Evolutionary conservation across 331 rosid species (phyloP), one percentile per base, ranked within the genome.

Genomic region (Cydonia oblonga): DNA sequence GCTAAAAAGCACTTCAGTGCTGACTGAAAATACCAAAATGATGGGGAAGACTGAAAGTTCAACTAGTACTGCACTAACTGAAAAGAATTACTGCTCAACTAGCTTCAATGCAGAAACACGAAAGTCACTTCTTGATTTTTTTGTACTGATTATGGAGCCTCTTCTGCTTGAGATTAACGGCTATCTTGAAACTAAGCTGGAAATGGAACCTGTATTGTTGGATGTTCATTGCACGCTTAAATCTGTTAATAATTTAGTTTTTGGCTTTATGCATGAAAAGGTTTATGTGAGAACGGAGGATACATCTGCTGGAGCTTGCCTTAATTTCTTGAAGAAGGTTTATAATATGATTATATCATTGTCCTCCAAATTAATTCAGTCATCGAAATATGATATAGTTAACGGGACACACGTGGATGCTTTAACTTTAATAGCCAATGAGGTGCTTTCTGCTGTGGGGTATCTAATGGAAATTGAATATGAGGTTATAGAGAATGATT

Each of bases 281-380:
- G 87, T 93, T 68, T 93, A 91, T 78, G 69, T 82, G 77, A 90
- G 90, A 88, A 91, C 96, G 7, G 96, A 93, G 79, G 96, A 90
- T 78, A 75, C 74, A 30, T 82, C 89, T 63, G 92, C 83, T 32
- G 92, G 95, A 72, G 86, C 91, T 75, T 87, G 78, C 77, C 78
- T 82, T 70, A 86, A 81, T 85, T 90, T 89, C 81, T 81, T 93
- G 85, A 90, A 88, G 85, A 83, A 79, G 75, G 84, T 87, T 73
- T 91, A 86, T 77, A 77, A 73, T 73, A 73, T 71, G 22, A 77
- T 87, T 57, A 82, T 80, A 42, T 72, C 82, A 66, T 66, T 87
- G 78, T 87, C 86, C 67, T 73, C 89, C 54, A 66, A 80, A 71
- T 71, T 87, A 54, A 78, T 84, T 46, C 54, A 74, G 66, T 73